phyloP scores from a whole-genome alignment of 257 asterid genomes.

The Thymus mandschuricus region DNA sequence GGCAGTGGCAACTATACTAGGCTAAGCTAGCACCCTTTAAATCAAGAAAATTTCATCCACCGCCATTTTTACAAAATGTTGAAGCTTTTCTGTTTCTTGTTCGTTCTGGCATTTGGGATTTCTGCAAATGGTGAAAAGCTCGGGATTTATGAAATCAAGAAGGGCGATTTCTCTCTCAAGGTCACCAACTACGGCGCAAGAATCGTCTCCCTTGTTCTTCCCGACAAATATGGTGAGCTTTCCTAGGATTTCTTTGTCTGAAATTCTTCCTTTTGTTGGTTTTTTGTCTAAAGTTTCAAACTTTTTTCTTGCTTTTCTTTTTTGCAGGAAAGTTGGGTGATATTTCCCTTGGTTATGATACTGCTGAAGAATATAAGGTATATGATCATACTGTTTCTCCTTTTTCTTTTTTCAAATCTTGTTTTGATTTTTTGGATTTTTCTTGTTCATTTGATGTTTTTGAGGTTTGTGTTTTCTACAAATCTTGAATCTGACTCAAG shows the following conservation, averaged over 20 bases:
- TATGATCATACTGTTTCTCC: not conserved
- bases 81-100: conserved; percentile 25
- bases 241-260: not conserved
- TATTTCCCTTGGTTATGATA: conserved; percentile 84
- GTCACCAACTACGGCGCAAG: conserved; percentile 84
- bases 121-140: conserved; percentile 32
- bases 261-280: not conserved
- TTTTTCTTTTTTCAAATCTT: not conserved
- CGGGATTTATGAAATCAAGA: conserved; percentile 55
- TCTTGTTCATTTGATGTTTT: not conserved
- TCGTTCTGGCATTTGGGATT: conserved; percentile 33
- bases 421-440: not conserved
- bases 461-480: not conserved
- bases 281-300: not conserved
- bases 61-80: conserved; percentile 29
- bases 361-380: conserved; percentile 61
- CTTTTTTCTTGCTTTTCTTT: not conserved
- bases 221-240: conserved; percentile 70
- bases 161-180: conserved; percentile 60
- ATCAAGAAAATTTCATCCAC: no score
- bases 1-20: no score
- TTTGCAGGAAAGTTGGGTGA: conserved; percentile 60
- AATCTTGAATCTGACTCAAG: not conserved
- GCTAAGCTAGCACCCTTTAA: no score
- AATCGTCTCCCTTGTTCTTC: conserved; percentile 71